These are phyloP conservation scores for Cladosporium cucumerinum DNA, from an alignment of 2,329 filamentous ascomycete genomes.

Conservation along the genomic window DNA sequence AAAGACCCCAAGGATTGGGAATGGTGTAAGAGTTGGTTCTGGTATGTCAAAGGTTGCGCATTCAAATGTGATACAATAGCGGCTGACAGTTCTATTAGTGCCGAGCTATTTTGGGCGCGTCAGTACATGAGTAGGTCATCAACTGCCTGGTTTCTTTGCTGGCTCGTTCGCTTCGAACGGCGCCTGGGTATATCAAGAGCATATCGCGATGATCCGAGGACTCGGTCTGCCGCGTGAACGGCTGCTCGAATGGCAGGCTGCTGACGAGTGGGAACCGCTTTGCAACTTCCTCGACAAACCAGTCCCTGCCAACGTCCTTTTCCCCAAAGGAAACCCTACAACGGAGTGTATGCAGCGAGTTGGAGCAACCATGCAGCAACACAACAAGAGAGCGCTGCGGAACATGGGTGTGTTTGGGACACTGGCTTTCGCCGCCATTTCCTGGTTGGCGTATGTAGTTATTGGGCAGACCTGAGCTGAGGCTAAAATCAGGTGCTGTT, in stretches of 20 bases:
- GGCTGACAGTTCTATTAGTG: background rate
- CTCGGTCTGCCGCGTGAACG: constrained; percentile 22
- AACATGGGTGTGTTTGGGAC: constrained; percentile 1
- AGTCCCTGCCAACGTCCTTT: constrained; percentile 23
- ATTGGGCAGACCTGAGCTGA: background rate
- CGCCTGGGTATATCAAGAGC: constrained; percentile 6
- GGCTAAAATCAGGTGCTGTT: background rate
- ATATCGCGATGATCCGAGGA: constrained; percentile 19
- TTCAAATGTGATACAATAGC: background rate
- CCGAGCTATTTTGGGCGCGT: constrained; percentile 3
- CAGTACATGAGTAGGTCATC: background rate
- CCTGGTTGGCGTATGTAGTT: background rate
- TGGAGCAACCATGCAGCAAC: background rate
- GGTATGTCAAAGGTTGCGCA: background rate
- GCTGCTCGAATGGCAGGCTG: constrained; percentile 29
- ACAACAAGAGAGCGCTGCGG: background rate
- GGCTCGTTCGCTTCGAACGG: constrained; percentile 7
- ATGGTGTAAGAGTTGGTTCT: constrained; percentile 11
- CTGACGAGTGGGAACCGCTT: constrained; percentile 31
- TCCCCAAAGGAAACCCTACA: constrained; percentile 21
- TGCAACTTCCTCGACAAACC: constrained; percentile 30
- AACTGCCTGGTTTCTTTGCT: background rate
- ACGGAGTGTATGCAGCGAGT: background rate
- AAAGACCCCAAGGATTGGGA: background rate
- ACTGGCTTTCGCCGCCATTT: background rate